Base-by-base conservation (phyloP, 768 basidiomycete species). In the Rhodocollybia butyracea region DNA sequence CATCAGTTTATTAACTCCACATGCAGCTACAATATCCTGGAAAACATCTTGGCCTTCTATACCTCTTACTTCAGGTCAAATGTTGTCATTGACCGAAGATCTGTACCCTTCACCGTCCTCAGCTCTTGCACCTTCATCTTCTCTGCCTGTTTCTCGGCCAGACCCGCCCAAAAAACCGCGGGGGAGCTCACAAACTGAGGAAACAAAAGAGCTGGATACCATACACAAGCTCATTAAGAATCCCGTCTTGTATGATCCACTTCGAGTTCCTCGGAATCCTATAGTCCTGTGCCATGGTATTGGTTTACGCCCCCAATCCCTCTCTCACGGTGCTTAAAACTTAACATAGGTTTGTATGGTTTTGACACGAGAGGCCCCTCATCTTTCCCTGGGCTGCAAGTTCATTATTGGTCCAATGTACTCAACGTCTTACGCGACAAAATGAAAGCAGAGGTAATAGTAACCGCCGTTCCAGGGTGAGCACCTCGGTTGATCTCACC, bases 231-330 rank as follows among this genome's bases (percentile, higher is more conserved):
- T 98, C 3, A 82, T 97, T 62, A 73, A 75, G 45, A 84, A 91
- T 62, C 92, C 95, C 3, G 77, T 83, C 0, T 76, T 98, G 27
- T 89, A 82, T 61, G 83, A 94, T 59, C 92, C 91, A 0, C 61
- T 88, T 3, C 80, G 91, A 60, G 79, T 78, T 4, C 94, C 97
- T 2, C 85, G 96, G 5, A 84, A 91, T 68, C 93, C 94, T 1
- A 86, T 99, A 55, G 93, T 96, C 3, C 79, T 98, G n/a, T 97
- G 93, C 66, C 96, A 99, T 72, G 96, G 95, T 93, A 63, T 62
- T 81, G 68, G 55, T 61, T 26, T 55, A 19, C 54, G 41, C 24
- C n/a, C 43, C 55, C 17, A 11, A 40, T 47, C 17, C 40, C 29
- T 45, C 39, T 27, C 31, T 38, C 19, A 45, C 51, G 32, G 51